These are phyloP conservation scores for Nidula microcarpa DNA, from an alignment of 768 basidiomycete species.

Conservation along the genomic window DNA sequence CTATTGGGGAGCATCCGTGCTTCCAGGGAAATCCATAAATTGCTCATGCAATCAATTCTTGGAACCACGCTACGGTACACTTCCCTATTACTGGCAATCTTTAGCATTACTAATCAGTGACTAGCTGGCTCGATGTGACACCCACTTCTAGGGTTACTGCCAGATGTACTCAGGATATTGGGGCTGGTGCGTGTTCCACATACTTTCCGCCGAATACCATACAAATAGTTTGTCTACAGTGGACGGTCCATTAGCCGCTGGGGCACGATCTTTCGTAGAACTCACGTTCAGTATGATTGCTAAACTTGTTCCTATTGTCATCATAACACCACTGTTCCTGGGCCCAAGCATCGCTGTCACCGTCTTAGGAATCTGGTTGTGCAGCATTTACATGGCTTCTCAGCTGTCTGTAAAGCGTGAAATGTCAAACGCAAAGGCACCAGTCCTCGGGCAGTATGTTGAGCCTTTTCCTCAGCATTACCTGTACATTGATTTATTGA, in stretches of 20 bases:
- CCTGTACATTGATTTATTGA: background rate
- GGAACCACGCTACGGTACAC: background rate
- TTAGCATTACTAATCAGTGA: background rate
- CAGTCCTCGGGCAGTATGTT: slow-evolving; percentile 44
- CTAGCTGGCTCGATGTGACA: background rate
- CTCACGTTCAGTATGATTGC: slow-evolving; percentile 31
- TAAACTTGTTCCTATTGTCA: slow-evolving; percentile 37
- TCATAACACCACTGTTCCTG: slow-evolving; percentile 38
- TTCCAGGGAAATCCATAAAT: background rate
- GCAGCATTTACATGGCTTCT: slow-evolving; percentile 38
- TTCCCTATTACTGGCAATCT: too few species aligned
- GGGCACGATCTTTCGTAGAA: slow-evolving; percentile 21
- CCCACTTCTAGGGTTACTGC: background rate
- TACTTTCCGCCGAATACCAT: too few species aligned
- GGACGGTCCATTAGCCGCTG: slow-evolving; percentile 36
- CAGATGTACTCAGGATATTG: background rate
- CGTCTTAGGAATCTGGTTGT: slow-evolving; percentile 12
- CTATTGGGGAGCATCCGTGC: background rate
- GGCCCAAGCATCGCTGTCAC: slow-evolving; percentile 18
- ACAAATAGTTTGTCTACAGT: slow-evolving; percentile 20
- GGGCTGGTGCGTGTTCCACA: background rate
- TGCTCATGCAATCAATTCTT: background rate
- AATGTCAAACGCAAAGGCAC: slow-evolving; percentile 38
- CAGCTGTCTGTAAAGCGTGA: slow-evolving; percentile 44
- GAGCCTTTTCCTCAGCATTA: background rate